Evolutionary conservation across 2,329 filamentous ascomycete species (phyloP), one percentile per base, ranked within the genome.

Genomic region (Fusarium sacchari): DNA sequence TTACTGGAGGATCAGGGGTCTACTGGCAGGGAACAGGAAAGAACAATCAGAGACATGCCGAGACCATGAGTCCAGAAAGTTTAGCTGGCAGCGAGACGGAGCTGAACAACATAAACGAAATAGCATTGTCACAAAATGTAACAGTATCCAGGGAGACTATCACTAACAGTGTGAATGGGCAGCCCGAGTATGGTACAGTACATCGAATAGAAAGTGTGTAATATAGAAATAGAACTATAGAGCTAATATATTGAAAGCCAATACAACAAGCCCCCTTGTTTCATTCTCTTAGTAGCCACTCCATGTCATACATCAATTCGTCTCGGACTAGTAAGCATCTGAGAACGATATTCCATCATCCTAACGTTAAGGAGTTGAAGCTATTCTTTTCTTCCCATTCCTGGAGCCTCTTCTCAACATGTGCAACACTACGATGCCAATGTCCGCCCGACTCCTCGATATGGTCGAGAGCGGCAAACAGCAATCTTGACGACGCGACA

Each of bases 401-500:
- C 18, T 46, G 55, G 14, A 58, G 40, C 6, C 1, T 58, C 15
- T 0, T 17, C 20, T 58, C 30, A 5, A 36, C 55, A 0, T 58
- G 18, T 2, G 40, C 14, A 2, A 58, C 40, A 1, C 13, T 47
- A 0, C 15, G 30, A 28, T 58, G 55, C 55, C 55, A 58, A 13
- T 58, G n/a, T 3, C 55, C 30, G 0, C 55, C n/a, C 0, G 55
- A 36, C 40, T 28, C n/a, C 30, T 58, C 55, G 1, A 58, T 58
- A 2, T 58, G 55, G 12, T 0, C n/a, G 14, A 58, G 15, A 13
- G 55, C 55, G 2, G 55, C 18, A 18, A 58, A 34, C 0, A 58
- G 30, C 0, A 58, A 26, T 0, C 55, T 47, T 1, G 55, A 36
- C 0, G 40, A 47, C 0, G 40, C 32, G 1, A 47, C 40, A 24